Evolutionary conservation across 2,329 filamentous ascomycete genomes (phyloP).

Genomic region (Incumbomyces delicatus): DNA sequence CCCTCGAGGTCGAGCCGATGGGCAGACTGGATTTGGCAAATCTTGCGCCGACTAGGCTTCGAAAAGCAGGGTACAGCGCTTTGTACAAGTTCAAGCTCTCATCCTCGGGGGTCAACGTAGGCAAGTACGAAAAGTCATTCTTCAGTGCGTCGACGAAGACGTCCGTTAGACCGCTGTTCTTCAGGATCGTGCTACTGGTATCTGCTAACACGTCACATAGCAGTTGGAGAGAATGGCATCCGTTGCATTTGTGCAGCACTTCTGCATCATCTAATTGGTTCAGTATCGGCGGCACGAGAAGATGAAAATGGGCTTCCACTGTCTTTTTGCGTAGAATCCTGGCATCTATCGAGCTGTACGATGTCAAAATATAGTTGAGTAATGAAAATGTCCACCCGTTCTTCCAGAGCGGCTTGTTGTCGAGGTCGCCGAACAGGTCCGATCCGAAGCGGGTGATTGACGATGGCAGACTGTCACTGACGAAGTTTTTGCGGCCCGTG

Average conservation of each 20-base stretch:
- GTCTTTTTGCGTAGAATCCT: slow-evolving; percentile 9
- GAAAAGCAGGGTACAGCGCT: slow-evolving; percentile 57
- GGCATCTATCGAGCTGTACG: slow-evolving; percentile 7
- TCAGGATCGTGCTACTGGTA: slow-evolving; percentile 27
- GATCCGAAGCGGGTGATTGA: slow-evolving; percentile 26
- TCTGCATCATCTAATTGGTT: slow-evolving; percentile 35
- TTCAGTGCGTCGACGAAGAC: slow-evolving; percentile 37
- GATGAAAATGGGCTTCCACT: slow-evolving; percentile 34
- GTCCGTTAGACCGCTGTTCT: slow-evolving; percentile 33
- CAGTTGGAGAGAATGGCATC: slow-evolving; percentile 28
- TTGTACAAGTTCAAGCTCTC: slow-evolving; percentile 58
- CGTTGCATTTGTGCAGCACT: slow-evolving; percentile 28
- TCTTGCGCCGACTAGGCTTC: slow-evolving; percentile 44
- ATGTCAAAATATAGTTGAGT: slow-evolving; percentile 9
- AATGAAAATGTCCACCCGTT: slow-evolving; percentile 10
- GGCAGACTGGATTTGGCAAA: slow-evolving; percentile 15
- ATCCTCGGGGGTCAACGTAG: slow-evolving; percentile 62
- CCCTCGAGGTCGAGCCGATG: too few relatives aligned
- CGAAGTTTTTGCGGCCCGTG: slow-evolving; percentile 35
- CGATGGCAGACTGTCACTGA: slow-evolving; percentile 28
- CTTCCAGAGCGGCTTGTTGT: slow-evolving; percentile 17
- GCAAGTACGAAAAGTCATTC: slow-evolving; percentile 66
- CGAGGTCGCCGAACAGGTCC: slow-evolving; percentile 5
- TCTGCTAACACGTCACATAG: slow-evolving; percentile 26
- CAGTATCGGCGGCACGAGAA: slow-evolving; percentile 35